Evolutionary conservation across 495 filamentous ascomycete species (phyloP).

Genomic region (Echria macrotheca): DNA sequence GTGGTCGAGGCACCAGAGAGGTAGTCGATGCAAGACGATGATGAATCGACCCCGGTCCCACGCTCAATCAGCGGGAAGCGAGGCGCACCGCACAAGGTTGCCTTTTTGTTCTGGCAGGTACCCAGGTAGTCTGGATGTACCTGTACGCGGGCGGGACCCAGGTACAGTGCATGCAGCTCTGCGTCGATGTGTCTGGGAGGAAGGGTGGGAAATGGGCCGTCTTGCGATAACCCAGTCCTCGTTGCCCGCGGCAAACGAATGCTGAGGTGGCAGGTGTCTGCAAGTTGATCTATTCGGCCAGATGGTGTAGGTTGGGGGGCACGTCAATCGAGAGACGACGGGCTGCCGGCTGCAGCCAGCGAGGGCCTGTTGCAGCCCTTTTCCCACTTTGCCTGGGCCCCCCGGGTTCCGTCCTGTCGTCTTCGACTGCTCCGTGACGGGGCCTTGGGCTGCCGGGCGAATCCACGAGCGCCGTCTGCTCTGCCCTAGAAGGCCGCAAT

Average conservation of each 20-base stretch:
- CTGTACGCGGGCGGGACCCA: constrained; percentile 22
- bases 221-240: constrained; percentile 21
- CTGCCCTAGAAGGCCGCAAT: not conserved
- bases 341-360: constrained; percentile 8
- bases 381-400: not conserved
- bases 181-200: constrained; percentile 21
- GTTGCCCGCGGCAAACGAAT: constrained; percentile 31
- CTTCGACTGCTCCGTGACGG: not conserved
- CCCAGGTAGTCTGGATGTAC: constrained; percentile 4
- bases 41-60: constrained; percentile 24
- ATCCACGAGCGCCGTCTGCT: not conserved
- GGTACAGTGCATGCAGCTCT: constrained; percentile 18
- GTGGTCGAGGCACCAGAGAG: constrained; percentile 13
- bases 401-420: not conserved
- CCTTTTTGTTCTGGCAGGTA: no score
- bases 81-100: constrained; percentile 21
- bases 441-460: no score
- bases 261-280: constrained; percentile 34
- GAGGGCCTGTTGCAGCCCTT: constrained; percentile 1
- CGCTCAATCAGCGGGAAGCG: constrained; percentile 27
- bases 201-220: constrained; percentile 30
- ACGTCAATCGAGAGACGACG: constrained; percentile 8
- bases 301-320: constrained; percentile 20
- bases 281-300: constrained; percentile 30
- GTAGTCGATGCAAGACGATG: constrained; percentile 27